Percentiles rank a stretch among this genome's conserved stretches.
These are phyloP conservation scores for Xerocomus potaroensis DNA, from an alignment of 768 basidiomycete genomes.

Conservation along the genomic window DNA sequence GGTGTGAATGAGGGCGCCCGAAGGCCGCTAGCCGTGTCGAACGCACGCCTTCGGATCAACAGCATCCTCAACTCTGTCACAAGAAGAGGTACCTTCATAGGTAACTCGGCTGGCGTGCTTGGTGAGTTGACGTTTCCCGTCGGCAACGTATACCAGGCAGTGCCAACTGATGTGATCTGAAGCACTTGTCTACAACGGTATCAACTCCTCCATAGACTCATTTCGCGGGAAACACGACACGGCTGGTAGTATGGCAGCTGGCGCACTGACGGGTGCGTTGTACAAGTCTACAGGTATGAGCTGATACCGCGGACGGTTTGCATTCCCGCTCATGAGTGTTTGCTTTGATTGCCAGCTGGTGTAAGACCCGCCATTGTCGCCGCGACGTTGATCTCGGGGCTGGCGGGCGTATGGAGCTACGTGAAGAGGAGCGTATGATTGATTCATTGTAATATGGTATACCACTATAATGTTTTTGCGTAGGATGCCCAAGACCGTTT, in stretches of 20 bases:
- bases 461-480: conserved; percentile 45
- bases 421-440: conserved; percentile 85
- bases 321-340: conserved; percentile 36
- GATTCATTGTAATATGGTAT: conserved; percentile 37
- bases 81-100: conserved; percentile 94
- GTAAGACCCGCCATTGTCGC: conserved; percentile 85
- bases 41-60: conserved; percentile 88
- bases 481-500: conserved; percentile 24
- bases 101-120: conserved; percentile 96
- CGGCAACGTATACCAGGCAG: conserved; percentile 23
- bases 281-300: conserved; percentile 90
- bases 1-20: conserved; percentile 91
- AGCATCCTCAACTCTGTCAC: conserved; percentile 96
- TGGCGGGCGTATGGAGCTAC: conserved; percentile 92
- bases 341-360: conserved; percentile 65
- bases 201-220: conserved; percentile 91
- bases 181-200: conserved; percentile 95
- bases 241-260: conserved; percentile 88
- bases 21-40: conserved; percentile 82
- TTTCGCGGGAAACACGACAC: conserved; percentile 90
- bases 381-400: conserved; percentile 82
- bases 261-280: conserved; percentile 82
- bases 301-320: conserved; percentile 29
- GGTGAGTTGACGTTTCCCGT: conserved; percentile 58
- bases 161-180: conserved; percentile 35